Evolutionary conservation across 2,329 filamentous ascomycete species (phyloP).

Genomic region (Fusarium sp.): DNA sequence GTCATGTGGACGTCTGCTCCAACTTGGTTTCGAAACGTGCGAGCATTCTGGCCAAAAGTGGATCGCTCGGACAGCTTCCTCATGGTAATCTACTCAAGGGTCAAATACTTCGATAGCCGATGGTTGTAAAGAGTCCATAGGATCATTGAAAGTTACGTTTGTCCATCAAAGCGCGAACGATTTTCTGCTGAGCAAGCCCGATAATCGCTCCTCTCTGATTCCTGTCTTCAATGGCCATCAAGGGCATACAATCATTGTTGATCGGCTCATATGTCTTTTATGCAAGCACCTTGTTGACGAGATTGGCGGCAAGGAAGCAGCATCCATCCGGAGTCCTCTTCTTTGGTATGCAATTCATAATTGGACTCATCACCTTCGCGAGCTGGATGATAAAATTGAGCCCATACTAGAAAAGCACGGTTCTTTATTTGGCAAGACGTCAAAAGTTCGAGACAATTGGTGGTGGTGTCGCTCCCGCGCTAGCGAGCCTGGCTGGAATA

Average conservation of each 20-base stretch:
- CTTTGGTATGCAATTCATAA: background rate
- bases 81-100: background rate
- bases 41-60: no score
- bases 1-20: no score
- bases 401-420: background rate
- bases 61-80: no score
- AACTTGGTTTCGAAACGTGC: no score
- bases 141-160: background rate
- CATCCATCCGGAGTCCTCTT: background rate
- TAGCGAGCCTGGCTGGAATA: background rate
- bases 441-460: background rate
- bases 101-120: background rate
- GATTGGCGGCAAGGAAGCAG: background rate
- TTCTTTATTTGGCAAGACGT: background rate
- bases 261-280: background rate
- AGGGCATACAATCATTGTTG: background rate
- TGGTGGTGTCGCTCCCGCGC: background rate
- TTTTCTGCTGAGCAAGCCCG: background rate
- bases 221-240: background rate
- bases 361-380: background rate
- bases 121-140: no score
- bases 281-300: background rate
- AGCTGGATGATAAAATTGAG: background rate
- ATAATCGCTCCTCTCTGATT: fast-evolving
- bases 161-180: constrained; percentile 20